phyloP scores from a whole-genome alignment of 768 basidiomycete species.

The Rhodotorula paludigena region DNA sequence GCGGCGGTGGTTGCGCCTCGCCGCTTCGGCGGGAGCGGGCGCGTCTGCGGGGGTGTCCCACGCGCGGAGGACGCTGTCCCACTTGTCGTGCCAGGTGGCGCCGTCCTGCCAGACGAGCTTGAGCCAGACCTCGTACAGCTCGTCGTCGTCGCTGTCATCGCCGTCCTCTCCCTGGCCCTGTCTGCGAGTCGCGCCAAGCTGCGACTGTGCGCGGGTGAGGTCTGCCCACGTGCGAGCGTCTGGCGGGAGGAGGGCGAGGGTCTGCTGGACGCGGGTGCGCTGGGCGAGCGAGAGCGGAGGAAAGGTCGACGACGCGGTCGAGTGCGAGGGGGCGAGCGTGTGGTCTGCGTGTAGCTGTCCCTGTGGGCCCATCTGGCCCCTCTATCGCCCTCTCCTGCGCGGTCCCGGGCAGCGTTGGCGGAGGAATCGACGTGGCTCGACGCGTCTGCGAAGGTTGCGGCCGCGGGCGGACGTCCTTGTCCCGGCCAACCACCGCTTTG shows the following conservation, averaged over 20 bases:
- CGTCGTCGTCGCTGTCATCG: constrained; percentile 12
- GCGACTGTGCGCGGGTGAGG: not conserved
- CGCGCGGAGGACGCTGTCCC: not conserved
- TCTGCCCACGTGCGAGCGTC: constrained; percentile 10
- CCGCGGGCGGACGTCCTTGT: too few relatives aligned
- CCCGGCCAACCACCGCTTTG: too few relatives aligned
- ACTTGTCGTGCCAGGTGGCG: constrained; percentile 30
- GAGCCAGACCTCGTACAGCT: constrained; percentile 17
- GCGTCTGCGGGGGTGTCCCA: not conserved
- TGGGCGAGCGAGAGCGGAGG: constrained; percentile 3
- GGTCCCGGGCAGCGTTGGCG: too few relatives aligned
- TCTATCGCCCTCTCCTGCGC: too few relatives aligned
- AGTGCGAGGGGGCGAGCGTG: too few relatives aligned
- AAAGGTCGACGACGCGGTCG: too few relatives aligned
- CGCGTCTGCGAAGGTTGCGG: too few relatives aligned
- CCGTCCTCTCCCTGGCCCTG: not conserved
- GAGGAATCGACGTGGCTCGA: too few relatives aligned
- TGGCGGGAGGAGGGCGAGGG: not conserved
- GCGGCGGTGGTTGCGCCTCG: not conserved
- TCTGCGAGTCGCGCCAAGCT: too few relatives aligned
- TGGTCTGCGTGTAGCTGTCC: too few relatives aligned
- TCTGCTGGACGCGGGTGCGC: constrained; percentile 1
- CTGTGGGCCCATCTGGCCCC: too few relatives aligned
- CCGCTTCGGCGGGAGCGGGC: too few relatives aligned
- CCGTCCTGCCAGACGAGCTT: constrained; percentile 21